Base-by-base conservation (phyloP, 2,329 filamentous ascomycete genomes). In the Byssoonygena ceratinophila region DNA sequence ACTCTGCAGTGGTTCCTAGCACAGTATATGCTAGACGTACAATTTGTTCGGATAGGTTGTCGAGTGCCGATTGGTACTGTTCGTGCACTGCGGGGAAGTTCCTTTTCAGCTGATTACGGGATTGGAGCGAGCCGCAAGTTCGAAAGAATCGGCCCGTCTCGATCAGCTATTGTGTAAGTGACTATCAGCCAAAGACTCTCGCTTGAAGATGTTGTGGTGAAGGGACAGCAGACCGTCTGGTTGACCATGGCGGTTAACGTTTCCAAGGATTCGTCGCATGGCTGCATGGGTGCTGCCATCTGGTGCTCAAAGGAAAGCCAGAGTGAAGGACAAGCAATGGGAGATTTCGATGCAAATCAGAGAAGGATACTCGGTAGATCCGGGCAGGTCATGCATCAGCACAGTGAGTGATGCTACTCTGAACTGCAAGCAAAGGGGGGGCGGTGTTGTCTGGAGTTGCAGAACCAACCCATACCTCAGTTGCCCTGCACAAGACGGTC, bases 121-220 rank as follows among this genome's bases (percentile, higher is more conserved):
- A 61, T 37, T 66, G 63, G 46, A 65, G 57, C 12, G 68, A 68
- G 14, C 64, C 66, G 4, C 61, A 60, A 12, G 66, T 64, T 46
- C 65, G 66, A 49, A 72, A 71, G 51, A 70, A 67, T 7, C 68
- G 66, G 18, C 66, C 69, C 11, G 67, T 70, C 31, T 71, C 69
- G 51, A 71, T 60, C 23, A 72, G 64, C 69, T 72, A 57, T 3
- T 43, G 37, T 34, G n/a, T 16, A 16, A 5, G 12, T 37, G 4
- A 14, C 7, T 25, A 20, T 41, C 20, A 7, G 39, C n/a, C n/a
- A n/a, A n/a, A n/a, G n/a, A n/a, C n/a, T n/a, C n/a, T n/a, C n/a
- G n/a, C n/a, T n/a, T n/a, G n/a, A n/a, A 22, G 25, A 9, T 7
- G 23, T 20, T 3, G 32, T n/a, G n/a, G n/a, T n/a, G 45, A 14